phyloP scores from a whole-genome alignment of 2,329 filamentous ascomycete genomes.

The Fusarium albosuccineum region DNA sequence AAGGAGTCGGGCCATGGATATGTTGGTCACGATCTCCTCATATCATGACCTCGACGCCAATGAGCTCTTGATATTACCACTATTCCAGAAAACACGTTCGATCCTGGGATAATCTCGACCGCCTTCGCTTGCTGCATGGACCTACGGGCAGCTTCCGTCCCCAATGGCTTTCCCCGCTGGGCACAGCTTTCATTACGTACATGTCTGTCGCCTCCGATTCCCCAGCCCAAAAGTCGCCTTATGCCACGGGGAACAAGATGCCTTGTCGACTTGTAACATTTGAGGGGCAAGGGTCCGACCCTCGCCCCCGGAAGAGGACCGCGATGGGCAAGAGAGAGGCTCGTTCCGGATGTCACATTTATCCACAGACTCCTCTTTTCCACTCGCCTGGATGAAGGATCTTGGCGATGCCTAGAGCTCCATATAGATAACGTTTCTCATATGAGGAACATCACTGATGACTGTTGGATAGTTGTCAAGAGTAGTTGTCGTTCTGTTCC shows the following conservation, averaged over 20 bases:
- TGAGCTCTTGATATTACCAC: conserved; percentile 15
- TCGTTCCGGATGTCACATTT: conserved; percentile 7
- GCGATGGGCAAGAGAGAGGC: not conserved
- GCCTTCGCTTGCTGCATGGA: conserved; percentile 7
- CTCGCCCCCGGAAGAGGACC: not conserved
- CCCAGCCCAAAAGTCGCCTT: conserved; percentile 3
- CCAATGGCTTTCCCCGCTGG: conserved; percentile 18
- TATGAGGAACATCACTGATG: conserved; percentile 6
- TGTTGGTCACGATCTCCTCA: conserved; percentile 40
- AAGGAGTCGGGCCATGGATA: conserved; percentile 27
- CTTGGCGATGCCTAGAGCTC: not conserved
- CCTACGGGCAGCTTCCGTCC: conserved; percentile 11
- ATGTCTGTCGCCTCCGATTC: conserved; percentile 8
- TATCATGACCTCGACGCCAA: conserved; percentile 29
- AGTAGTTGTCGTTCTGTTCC: conserved; percentile 5
- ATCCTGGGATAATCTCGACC: not conserved
- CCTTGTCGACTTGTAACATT: not conserved
- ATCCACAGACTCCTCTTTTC: conserved; percentile 9
- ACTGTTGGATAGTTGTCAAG: conserved; percentile 4
- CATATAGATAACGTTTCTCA: conserved; percentile 13
- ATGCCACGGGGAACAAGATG: not conserved
- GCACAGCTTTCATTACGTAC: conserved; percentile 26
- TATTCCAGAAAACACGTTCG: conserved; percentile 1
- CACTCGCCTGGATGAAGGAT: not conserved
- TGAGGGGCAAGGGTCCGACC: not conserved